Conservation (phyloP, 257 asterid species). For the Petrea volubilis region DNA sequence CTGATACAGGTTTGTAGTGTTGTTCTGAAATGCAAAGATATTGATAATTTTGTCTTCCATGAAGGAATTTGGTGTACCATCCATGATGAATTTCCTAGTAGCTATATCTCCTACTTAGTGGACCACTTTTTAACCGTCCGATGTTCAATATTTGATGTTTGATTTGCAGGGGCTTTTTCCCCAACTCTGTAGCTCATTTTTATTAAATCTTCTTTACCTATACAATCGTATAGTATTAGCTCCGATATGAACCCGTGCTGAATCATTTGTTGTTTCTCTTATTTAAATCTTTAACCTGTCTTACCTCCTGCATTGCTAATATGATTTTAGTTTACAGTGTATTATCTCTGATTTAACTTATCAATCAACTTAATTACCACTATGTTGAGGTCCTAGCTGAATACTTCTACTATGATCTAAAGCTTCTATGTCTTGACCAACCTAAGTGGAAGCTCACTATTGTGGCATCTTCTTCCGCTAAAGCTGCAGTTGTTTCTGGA, state of each 20-base stretch:
- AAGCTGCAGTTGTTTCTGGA: background rate
- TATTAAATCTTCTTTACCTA: background rate
- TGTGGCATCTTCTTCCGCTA: background rate
- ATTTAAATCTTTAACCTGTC: background rate
- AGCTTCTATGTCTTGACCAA: background rate
- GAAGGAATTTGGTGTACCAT: too few species aligned
- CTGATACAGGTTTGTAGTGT: constrained; percentile 60
- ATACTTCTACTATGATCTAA: background rate
- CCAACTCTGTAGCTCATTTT: background rate
- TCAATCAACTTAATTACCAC: background rate
- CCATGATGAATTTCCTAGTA: background rate
- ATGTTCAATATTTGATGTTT: background rate
- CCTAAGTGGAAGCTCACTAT: background rate
- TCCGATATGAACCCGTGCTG: background rate
- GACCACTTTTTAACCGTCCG: background rate
- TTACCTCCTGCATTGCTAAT: background rate
- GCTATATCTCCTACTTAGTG: background rate
- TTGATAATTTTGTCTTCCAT: background rate
- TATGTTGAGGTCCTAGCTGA: background rate
- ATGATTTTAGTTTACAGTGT: background rate
- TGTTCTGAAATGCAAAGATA: background rate
- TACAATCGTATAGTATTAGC: background rate
- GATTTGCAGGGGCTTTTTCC: background rate
- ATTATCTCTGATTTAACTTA: background rate
- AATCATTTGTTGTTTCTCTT: background rate